Evolutionary conservation across 106 monocot genomes (phyloP).

Genomic region (Iris macrosiphon): DNA sequence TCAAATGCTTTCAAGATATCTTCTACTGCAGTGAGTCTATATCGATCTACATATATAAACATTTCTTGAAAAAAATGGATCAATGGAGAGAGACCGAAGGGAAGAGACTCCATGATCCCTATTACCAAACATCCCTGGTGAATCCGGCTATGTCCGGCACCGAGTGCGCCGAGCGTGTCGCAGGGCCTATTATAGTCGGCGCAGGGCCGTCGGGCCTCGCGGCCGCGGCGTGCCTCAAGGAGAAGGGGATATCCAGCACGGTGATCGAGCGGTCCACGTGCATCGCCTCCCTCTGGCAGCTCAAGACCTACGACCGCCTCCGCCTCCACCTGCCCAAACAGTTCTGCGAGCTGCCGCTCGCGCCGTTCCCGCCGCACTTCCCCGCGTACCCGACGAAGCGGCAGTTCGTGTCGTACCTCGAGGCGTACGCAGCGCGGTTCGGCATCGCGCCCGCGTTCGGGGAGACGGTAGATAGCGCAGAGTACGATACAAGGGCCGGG

Average conservation of each 20-base stretch:
- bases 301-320: slow-evolving; percentile 17
- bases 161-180: background rate
- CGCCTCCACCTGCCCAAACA: slow-evolving; percentile 16
- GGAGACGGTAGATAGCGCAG: slow-evolving; percentile 10
- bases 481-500: slow-evolving; percentile 6
- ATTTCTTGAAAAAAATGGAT: background rate
- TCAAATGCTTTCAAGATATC: too few relatives aligned
- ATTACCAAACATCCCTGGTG: too few relatives aligned
- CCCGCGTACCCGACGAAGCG: slow-evolving; percentile 8
- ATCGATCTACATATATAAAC: too few relatives aligned
- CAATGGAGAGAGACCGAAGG: slow-evolving; percentile 11
- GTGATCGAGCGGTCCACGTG: slow-evolving; percentile 13
- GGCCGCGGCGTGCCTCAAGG: slow-evolving; percentile 15
- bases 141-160: too few relatives aligned
- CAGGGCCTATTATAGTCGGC: slow-evolving; percentile 12
- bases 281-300: slow-evolving; percentile 20
- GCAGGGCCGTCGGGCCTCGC: slow-evolving; percentile 17
- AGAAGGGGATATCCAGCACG: background rate
- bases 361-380: slow-evolving; percentile 6
- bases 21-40: too few relatives aligned
- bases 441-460: slow-evolving; percentile 10
- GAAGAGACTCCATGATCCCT: slow-evolving; percentile 5
- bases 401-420: slow-evolving; percentile 16
- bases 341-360: slow-evolving; percentile 18
- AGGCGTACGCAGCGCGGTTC: slow-evolving; percentile 8